phyloP scores from a whole-genome alignment of 2,329 filamentous ascomycete species.

The Microdochium nivale region DNA sequence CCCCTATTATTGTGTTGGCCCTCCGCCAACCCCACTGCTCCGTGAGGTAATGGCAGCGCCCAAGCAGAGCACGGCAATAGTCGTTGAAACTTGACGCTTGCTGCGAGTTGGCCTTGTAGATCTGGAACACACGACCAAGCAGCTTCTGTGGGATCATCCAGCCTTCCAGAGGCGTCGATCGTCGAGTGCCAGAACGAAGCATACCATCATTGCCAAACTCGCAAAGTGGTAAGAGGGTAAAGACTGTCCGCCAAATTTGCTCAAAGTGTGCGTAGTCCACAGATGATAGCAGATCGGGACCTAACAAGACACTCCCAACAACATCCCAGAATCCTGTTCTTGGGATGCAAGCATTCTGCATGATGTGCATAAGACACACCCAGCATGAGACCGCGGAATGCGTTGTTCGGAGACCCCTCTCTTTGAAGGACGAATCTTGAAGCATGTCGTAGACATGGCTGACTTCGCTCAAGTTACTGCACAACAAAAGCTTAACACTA shows the following conservation, averaged over 20 bases:
- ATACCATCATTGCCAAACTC: conserved; percentile 51
- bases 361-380: conserved; percentile 46
- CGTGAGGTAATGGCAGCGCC: conserved; percentile 54
- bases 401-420: conserved; percentile 42
- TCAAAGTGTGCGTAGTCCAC: conserved; percentile 42
- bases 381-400: conserved; percentile 41
- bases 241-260: conserved; percentile 47
- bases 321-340: conserved; percentile 54
- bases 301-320: conserved; percentile 32
- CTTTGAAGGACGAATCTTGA: conserved; percentile 32
- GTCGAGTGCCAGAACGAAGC: conserved; percentile 28
- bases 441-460: conserved; percentile 38
- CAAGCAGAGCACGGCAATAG: conserved; percentile 51
- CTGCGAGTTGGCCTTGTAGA: conserved; percentile 46
- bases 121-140: conserved; percentile 45
- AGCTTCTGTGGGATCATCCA: conserved; percentile 52
- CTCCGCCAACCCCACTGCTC: conserved; percentile 58
- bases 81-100: conserved; percentile 57
- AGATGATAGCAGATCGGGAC: conserved; percentile 22
- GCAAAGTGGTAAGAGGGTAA: conserved; percentile 50
- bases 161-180: conserved; percentile 38
- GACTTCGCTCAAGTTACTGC: conserved; percentile 32
- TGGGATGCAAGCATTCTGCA: conserved; percentile 41
- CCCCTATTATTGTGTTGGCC: conserved; percentile 47
- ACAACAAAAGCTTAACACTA: conserved; percentile 30